Base-by-base conservation (phyloP, 2,329 filamentous ascomycete genomes). In the Nemania sp. region DNA sequence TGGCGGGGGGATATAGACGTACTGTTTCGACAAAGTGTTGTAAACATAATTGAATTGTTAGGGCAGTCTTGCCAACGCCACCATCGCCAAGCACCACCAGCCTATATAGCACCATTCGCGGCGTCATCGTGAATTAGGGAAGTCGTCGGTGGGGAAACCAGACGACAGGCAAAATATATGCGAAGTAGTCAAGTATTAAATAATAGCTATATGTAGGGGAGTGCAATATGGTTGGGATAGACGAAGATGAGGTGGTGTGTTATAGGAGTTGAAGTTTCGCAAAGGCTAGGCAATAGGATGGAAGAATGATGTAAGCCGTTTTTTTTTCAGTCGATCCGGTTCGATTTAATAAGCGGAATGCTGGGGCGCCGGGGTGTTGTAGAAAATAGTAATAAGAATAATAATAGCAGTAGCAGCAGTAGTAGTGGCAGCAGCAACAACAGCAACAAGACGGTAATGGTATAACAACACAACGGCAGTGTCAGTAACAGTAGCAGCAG, bases 1-100 rank as follows among this genome's bases (percentile, higher is more conserved):
- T 26, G 18, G 20, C 22, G n/a, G 51, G 51, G 32, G 27, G 18
- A 60, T 20, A 62, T 38, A 52, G 32, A 85, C 88, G 82, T 83
- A 90, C 88, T 70, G 94, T 98, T 84, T 98, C 95, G 77, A 98
- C 94, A 80, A 99, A 99, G 82, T 99, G 96, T 82, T 98, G 97
- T 78, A 98, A 84, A 81, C 96, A 98, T 76, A 99, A 87, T 90
- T 99, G 94, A 79, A 97, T 97, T 66, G 94, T 97, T 79, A 97
- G 85, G 77, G 94, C 94, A 59, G 94, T 97, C 83, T 97, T 97
- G 75, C 94, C 94, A 70, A 97, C 94, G 82, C 94, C 94, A 83
- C 94, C 94, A 80, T 97, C 94, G 76, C 94, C 94, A 72, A 97
- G 85, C 83, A 97, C 94, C 88, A 97, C 94, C 87, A 97, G 84